Base-by-base conservation (phyloP, 345 rosid species). In the Capsella bursapastoris region DNA sequence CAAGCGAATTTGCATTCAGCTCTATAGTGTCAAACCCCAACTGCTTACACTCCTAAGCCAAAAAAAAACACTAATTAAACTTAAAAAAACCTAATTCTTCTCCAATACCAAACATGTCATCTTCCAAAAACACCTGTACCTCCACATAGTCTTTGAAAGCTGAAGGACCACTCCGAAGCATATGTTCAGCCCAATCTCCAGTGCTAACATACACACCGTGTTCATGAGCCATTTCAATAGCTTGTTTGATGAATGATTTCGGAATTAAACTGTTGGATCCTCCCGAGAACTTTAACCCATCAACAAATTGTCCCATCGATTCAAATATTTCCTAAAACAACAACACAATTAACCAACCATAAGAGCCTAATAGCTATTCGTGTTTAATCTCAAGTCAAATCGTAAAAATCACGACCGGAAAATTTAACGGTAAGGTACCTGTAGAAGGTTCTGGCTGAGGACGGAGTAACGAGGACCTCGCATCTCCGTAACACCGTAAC, bases 181-280 rank as follows among this genome's bases (percentile, higher is more conserved):
- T 47, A 83, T 92, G 96, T 29, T 92, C 98, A 10, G 96, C 90
- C 98, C 98, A 95, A 48, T 92, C 98, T 5, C 98, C 94, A 0
- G 94, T 90, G 61, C 94, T 92, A 7, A 92, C 99, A 74, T 92
- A 92, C 6, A 92, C 89, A 66, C 87, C 83, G 74, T 92, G 92
- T 22, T 85, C 84, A 71, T 90, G 97, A 57, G 97, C 96, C 85
- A 78, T 80, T 57, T 84, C 80, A 41, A 89, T 85, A 57, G 88
- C 89, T 71, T 89, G 83, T 70, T 84, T 83, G 40, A 95, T 75
- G 62, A 84, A 83, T 12, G 96, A 79, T 79, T 88, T 95, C 0
- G 97, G 89, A 83, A 90, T 84, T 18, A 90, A 82, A 83, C 93
- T 89, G 70, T 88, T 71, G 3, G 99, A 90, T 28, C 97, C 96